Conservation (phyloP, 2,329 filamentous ascomycete genomes). For the Pseudogymnoascus sp. region DNA sequence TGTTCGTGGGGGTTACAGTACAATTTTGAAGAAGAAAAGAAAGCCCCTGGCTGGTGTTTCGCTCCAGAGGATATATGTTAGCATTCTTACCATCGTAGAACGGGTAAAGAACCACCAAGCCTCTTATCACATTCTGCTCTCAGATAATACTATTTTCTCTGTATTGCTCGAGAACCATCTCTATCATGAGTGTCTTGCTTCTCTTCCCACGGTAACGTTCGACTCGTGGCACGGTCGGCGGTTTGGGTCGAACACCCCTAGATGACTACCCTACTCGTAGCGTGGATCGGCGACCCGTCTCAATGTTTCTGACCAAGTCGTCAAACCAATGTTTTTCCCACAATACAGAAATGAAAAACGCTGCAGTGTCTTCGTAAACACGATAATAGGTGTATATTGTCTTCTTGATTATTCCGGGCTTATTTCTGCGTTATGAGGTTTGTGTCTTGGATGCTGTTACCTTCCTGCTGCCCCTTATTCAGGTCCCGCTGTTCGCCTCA, state of each 20-base stretch:
- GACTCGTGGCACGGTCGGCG: not conserved
- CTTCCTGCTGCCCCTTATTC: not conserved
- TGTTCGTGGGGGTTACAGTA: not conserved
- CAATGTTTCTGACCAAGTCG: constrained; percentile 1
- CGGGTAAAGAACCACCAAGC: not conserved
- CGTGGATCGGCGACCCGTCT: not conserved
- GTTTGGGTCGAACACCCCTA: constrained; percentile 4
- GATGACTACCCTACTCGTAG: constrained; percentile 7
- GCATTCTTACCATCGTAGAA: not conserved
- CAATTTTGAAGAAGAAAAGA: not conserved
- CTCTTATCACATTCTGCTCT: not conserved
- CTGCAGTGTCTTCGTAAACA: not conserved
- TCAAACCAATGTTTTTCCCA: not conserved
- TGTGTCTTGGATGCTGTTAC: not conserved
- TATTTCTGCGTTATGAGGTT: not conserved
- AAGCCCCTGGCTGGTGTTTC: not conserved
- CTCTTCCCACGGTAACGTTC: constrained; percentile 2
- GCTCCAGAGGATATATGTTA: not conserved
- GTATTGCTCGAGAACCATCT: not conserved
- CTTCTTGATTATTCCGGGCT: not conserved
- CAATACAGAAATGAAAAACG: not conserved
- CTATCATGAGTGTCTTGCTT: not conserved
- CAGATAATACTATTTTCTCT: not conserved
- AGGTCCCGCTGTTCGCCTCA: constrained; percentile 9
- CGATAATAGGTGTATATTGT: not conserved